phyloP scores from a whole-genome alignment of 2,329 filamentous ascomycete genomes.

The Stenocarpella maydis region DNA sequence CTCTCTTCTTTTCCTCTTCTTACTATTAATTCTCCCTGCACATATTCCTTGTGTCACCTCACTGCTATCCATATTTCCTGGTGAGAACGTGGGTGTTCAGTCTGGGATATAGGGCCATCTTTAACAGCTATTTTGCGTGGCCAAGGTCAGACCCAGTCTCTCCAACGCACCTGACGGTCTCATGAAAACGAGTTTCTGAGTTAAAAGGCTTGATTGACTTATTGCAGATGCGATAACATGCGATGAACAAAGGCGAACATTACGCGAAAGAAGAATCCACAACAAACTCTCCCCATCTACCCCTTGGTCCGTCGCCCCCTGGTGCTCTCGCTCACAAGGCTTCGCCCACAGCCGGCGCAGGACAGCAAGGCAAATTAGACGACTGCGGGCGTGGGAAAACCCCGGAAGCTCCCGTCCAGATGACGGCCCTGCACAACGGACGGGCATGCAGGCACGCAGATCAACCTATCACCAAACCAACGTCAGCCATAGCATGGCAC shows the following conservation, averaged over 20 bases:
- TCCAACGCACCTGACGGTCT: neutral
- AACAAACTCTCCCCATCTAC: neutral
- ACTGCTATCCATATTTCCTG: too few species aligned
- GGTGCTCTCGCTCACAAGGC: neutral
- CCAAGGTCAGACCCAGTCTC: neutral
- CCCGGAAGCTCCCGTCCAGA: neutral
- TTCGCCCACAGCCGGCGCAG: neutral
- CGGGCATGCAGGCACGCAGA: neutral
- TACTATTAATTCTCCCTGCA: too few species aligned
- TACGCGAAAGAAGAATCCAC: neutral
- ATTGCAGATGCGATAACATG: constrained; percentile 22
- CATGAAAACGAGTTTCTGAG: neutral
- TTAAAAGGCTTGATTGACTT: constrained; percentile 23
- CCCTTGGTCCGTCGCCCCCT: neutral
- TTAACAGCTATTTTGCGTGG: neutral
- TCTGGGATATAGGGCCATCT: neutral
- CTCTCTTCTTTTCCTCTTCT: too few species aligned
- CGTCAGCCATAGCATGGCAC: constrained; percentile 2
- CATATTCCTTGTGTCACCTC: too few species aligned
- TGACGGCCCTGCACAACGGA: too few species aligned
- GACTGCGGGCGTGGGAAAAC: neutral
- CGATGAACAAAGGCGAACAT: constrained; percentile 9
- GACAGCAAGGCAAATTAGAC: neutral
- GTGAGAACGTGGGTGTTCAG: too few species aligned
- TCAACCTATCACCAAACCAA: constrained; percentile 9